Evolutionary conservation across 371 early-diverging fungal genomes (phyloP), one percentile per base, ranked within the genome.

Genomic region (Mucor plumbeus): DNA sequence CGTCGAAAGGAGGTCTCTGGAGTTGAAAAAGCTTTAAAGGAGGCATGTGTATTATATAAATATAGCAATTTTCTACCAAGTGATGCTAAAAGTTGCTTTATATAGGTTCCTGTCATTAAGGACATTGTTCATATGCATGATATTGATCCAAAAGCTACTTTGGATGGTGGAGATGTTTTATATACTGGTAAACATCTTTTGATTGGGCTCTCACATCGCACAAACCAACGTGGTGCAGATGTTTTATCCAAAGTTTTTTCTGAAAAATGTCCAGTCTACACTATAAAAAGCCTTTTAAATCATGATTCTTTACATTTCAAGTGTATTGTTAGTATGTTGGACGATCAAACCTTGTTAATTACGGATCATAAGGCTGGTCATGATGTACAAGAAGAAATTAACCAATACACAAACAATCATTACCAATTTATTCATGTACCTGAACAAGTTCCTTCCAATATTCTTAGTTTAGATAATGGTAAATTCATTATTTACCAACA

Each of bases 81-180:
- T 62, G 63, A 36, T 61, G 15, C 15, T 9, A 10, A 50, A 9
- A 40, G 40, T 50, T 38, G 15, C 26, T 33, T 34, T 39, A 56
- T 57, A 17, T 54, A 68, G 65, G 59, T 64, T 48, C 63, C 70
- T 53, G 50, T 34, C 21, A 64, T 72, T 38, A 64, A 70, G 55
- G 64, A 44, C 10, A 68, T 69, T 40, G 66, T 69, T 56, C 50
- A 63, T 57, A 69, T 76, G 68, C 62, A 64, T 40, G 56, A 60
- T 21, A 64, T 70, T 41, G 67, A 70, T 33, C 71, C 69, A 8
- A 48, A 68, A 7, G 76, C 74, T 38, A 65, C 59, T 8, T 61
- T 79, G 61, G 79, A 79, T 63, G 79, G 79, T 35, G 79, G 74
- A 15, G 79, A 79, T 63, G 76, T 76, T 7, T 36, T 79, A 7